phyloP scores from a whole-genome alignment of 345 rosid species.

The Gossypium arboreum region DNA sequence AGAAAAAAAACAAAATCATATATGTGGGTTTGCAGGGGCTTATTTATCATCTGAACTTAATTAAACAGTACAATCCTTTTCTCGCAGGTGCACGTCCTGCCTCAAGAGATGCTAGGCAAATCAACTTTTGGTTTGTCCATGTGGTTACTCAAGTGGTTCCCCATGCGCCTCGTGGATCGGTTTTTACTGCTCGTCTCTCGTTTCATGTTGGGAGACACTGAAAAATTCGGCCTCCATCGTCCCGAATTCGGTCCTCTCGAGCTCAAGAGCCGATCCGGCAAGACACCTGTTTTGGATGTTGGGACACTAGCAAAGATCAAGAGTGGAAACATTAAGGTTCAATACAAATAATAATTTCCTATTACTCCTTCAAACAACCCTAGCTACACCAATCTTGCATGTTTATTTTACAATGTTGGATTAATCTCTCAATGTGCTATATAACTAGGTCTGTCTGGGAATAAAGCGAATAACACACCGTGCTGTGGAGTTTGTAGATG shows the following conservation, averaged over 20 bases:
- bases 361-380: background rate
- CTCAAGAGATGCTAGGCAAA: conserved; percentile 74
- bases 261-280: conserved; percentile 58
- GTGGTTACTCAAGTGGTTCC: conserved; percentile 80
- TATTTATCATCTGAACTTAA: conserved; percentile 9
- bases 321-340: conserved; percentile 73
- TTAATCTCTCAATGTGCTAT: background rate
- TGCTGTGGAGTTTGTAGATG: conserved; percentile 72
- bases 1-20: background rate
- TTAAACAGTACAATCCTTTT: background rate
- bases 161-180: conserved; percentile 53
- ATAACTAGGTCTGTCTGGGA: conserved; percentile 48
- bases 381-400: background rate
- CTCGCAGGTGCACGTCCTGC: conserved; percentile 82
- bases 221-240: conserved; percentile 52
- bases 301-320: conserved; percentile 67
- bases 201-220: conserved; percentile 60
- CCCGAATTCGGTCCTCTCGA: conserved; percentile 79
- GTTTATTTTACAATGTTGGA: background rate
- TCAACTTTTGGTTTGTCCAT: conserved; percentile 79
- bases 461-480: conserved; percentile 44
- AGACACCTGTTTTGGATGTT: conserved; percentile 84
- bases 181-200: conserved; percentile 51
- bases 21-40: conserved; percentile 4
- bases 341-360: background rate